These are phyloP conservation scores for Neolentinus lepideus DNA, from an alignment of 1,284 basidiomycete genomes.

Conservation along the genomic window DNA sequence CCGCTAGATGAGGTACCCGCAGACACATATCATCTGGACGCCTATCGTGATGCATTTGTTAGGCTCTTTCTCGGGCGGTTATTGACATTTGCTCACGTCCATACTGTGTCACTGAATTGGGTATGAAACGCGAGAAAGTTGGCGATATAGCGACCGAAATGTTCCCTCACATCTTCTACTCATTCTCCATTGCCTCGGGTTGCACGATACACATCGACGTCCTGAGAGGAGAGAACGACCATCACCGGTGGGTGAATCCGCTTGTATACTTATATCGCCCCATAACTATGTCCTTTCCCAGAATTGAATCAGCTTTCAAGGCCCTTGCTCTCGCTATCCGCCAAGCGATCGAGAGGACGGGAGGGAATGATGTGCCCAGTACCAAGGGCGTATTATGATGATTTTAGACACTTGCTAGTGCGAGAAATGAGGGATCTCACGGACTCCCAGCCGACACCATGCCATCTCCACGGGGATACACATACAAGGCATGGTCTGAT, in stretches of 20 bases:
- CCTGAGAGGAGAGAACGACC: constrained; percentile 93
- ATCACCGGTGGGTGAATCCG: constrained; percentile 74
- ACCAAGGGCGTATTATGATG: constrained; percentile 86
- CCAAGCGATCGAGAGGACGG: constrained; percentile 88
- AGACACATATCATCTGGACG: constrained; percentile 5
- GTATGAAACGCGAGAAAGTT: constrained; percentile 91
- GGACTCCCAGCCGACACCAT: neutral
- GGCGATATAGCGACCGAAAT: constrained; percentile 97
- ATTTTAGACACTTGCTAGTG: too few species aligned
- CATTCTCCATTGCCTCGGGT: constrained; percentile 89
- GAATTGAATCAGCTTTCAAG: constrained; percentile 97
- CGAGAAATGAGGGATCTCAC: neutral
- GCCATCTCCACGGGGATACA: neutral
- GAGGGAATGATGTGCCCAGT: constrained; percentile 88
- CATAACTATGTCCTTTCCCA: constrained; percentile 20
- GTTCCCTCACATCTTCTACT: constrained; percentile 94
- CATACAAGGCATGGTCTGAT: too few species aligned
- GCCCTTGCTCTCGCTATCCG: constrained; percentile 93
- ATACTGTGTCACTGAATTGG: constrained; percentile 90
- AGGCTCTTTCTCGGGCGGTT: constrained; percentile 93
- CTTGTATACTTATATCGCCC: constrained; percentile 3
- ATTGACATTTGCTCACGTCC: constrained; percentile 98
- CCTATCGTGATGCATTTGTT: constrained; percentile 5
- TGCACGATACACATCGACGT: constrained; percentile 92
- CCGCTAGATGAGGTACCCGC: constrained; percentile 87